Conservation (phyloP, 164 flowering plant genomes). For the Cinnamomum micranthum region DNA sequence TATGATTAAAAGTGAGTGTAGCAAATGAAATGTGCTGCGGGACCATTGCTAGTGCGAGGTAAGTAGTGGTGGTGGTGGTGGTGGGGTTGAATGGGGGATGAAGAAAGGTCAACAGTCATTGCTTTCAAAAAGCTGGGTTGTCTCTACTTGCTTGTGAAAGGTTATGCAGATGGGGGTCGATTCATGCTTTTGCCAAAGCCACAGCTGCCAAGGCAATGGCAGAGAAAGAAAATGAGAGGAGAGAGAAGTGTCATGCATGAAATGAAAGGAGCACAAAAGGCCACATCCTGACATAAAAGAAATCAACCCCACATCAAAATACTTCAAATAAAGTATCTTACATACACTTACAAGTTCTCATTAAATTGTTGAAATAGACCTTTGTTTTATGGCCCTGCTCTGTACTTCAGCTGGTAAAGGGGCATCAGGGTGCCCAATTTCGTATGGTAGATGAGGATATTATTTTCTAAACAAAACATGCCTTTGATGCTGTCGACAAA, state of each 20-base stretch:
- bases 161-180: neutral
- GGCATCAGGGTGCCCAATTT: too few relatives aligned
- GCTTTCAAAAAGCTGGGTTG: neutral
- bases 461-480: too few relatives aligned
- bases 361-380: too few relatives aligned
- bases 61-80: neutral
- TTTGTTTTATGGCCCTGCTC: too few relatives aligned
- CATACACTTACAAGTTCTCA: too few relatives aligned
- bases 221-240: neutral
- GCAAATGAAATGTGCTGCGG: neutral
- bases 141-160: neutral
- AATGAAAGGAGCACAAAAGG: neutral
- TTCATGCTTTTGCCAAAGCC: neutral
- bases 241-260: neutral
- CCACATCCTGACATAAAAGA: neutral
- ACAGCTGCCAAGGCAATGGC: neutral
- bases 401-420: too few relatives aligned
- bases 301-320: neutral
- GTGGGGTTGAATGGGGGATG: neutral
- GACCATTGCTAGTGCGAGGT: neutral
- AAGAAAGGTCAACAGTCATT: too few relatives aligned
- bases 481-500: too few relatives aligned
- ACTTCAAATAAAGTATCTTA: neutral
- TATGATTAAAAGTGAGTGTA: too few relatives aligned
- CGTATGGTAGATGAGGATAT: too few relatives aligned